Percentiles rank a stretch among this genome's conserved stretches.
phyloP scores from a whole-genome alignment of 805 yeast species.

The Yarrowia osloensis region DNA sequence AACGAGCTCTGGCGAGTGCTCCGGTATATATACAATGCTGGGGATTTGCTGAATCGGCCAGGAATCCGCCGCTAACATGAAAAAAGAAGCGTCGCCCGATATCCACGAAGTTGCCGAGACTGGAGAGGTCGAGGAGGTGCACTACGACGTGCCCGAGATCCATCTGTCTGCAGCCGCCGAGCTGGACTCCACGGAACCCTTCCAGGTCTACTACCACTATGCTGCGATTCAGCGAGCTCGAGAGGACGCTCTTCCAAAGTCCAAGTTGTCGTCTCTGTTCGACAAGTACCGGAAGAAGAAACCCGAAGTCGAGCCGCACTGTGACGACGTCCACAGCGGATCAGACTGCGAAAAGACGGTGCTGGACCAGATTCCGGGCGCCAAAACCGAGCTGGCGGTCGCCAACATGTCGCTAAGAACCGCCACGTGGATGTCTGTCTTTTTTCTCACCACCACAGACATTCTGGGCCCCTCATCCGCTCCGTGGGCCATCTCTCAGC shows the following conservation, averaged over 20 bases:
- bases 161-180: background rate
- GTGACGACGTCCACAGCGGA: background rate
- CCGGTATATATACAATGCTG: background rate
- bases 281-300: constrained; percentile 5
- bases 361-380: background rate
- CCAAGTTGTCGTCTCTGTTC: background rate
- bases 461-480: background rate
- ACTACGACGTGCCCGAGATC: background rate
- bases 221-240: background rate
- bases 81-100: background rate
- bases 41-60: too few species aligned
- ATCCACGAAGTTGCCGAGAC: background rate
- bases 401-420: background rate
- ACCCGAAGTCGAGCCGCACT: background rate
- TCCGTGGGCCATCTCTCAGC: background rate
- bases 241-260: background rate
- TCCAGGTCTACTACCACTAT: background rate
- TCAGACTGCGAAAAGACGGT: background rate
- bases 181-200: background rate
- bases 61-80: background rate
- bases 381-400: background rate
- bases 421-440: background rate
- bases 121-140: background rate
- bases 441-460: background rate
- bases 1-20: background rate